A percentile compares a stretch with the other conserved stretches of the same genome.
Conservation (phyloP, 1,284 basidiomycete genomes). For the Cryptococcus depauperatus region DNA sequence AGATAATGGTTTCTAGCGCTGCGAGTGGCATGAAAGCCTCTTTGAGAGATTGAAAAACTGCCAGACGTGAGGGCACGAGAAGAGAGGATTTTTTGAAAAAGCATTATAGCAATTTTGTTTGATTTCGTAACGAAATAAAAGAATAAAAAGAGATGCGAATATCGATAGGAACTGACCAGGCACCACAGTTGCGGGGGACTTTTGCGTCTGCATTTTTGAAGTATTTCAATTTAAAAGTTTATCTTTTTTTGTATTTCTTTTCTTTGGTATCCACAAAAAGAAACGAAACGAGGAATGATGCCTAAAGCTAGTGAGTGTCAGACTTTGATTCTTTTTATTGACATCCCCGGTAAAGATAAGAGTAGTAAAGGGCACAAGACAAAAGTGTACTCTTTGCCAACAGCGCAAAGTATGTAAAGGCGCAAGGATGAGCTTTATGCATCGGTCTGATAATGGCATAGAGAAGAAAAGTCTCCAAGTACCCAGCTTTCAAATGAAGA, state of each 20-base stretch:
- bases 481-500: slow-evolving; percentile 51
- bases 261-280: too few relatives aligned
- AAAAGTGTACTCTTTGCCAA: slow-evolving; percentile 32
- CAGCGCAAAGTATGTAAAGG: slow-evolving; percentile 28
- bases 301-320: slow-evolving; percentile 34
- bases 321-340: too few relatives aligned
- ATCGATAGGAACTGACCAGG: too few relatives aligned
- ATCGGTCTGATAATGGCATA: slow-evolving; percentile 4
- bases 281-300: slow-evolving; percentile 20
- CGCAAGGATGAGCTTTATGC: neutral
- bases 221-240: too few relatives aligned
- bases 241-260: too few relatives aligned
- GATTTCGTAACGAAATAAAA: too few relatives aligned
- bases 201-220: too few relatives aligned
- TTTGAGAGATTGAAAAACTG: slow-evolving; percentile 3
- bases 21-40: slow-evolving; percentile 19
- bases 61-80: too few relatives aligned
- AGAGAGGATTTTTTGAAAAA: too few relatives aligned
- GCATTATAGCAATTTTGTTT: too few relatives aligned
- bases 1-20: slow-evolving; percentile 29
- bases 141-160: too few relatives aligned
- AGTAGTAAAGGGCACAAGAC: slow-evolving; percentile 18
- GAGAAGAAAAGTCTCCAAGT: slow-evolving; percentile 71
- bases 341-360: slow-evolving; percentile 16
- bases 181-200: too few relatives aligned